Evolutionary conservation across 768 basidiomycete genomes (phyloP), one percentile per base, ranked within the genome.

Genomic region (Coprinopsis marcescibilis): DNA sequence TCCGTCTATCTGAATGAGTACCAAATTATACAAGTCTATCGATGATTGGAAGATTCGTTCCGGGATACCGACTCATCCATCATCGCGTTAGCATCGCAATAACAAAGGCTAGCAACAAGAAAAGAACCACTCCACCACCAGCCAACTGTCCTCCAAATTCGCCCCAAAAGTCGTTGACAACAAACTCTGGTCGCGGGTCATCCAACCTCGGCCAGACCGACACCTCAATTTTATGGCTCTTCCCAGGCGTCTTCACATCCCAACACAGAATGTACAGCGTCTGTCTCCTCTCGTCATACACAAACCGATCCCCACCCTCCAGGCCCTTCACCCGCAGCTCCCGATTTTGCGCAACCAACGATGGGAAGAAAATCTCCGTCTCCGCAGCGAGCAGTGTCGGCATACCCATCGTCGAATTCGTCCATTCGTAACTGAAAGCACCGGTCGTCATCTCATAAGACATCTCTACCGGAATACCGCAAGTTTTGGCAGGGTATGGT

Each of bases 401-500:
- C n/a, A n/a, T n/a, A n/a, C n/a, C n/a, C n/a, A 57, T 44, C 3
- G 49, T 51, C 1, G 71, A 72, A 41, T 72, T 72, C 0, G 60
- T 68, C 88, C 87, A 92, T 56, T 77, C 76, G 54, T 74, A 89
- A 1, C 62, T 65, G 57, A 89, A 84, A 8, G 64, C 60, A 2
- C 86, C 85, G 0, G 79, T 81, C 45, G 78, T 85, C 72, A 86
- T 75, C 61, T 91, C 87, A 62, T 91, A 95, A 14, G 78, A 71
- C 55, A 85, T 84, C 4, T 65, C 65, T 7, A 83, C 58, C 0
- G 93, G 94, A 13, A 88, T 78, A 10, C 95, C 95, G 1, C 91
- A 88, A 0, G 85, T 87, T 61, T 94, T 95, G 42, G 90, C 80
- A 1, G 92, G 79, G 62, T 97, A 96, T 3, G 95, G 95, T 2